A percentile compares a stretch with the other conserved stretches of the same genome.
Conservation (phyloP, 306 rosid genomes). For the Fagus sylvatica region DNA sequence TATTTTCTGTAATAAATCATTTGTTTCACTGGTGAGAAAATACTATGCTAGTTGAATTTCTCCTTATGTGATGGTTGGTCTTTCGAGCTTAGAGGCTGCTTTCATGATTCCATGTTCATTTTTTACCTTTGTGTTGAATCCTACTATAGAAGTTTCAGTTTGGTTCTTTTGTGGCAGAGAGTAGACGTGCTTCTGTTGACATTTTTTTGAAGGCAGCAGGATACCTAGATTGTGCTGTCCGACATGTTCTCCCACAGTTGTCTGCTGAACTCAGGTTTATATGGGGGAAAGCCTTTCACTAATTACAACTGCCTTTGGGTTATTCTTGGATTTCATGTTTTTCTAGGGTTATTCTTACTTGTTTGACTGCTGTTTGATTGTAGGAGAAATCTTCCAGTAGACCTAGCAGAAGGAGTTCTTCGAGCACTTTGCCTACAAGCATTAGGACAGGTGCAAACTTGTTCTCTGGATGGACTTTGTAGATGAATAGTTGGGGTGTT, state of each 20-base stretch:
- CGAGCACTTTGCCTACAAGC: constrained; percentile 94
- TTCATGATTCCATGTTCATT: not conserved
- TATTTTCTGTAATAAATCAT: not conserved
- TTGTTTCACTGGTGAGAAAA: not conserved
- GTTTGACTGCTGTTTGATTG: constrained; percentile 31
- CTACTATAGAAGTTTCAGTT: constrained; percentile 9
- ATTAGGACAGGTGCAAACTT: constrained; percentile 74
- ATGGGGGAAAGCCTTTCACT: constrained; percentile 16
- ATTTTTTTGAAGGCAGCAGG: constrained; percentile 91
- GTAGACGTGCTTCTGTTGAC: constrained; percentile 80
- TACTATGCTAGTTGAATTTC: not conserved
- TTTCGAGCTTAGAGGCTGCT: constrained; percentile 2
- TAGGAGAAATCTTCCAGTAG: constrained; percentile 94
- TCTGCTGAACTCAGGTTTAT: constrained; percentile 78
- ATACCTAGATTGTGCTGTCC: constrained; percentile 92
- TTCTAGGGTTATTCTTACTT: constrained; percentile 21
- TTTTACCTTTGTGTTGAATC: constrained; percentile 8
- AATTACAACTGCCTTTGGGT: constrained; percentile 4
- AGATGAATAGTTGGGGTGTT: not conserved
- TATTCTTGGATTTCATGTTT: constrained; percentile 18
- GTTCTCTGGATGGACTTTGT: constrained; percentile 16
- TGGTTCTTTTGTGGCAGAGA: constrained; percentile 58
- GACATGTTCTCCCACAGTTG: constrained; percentile 87
- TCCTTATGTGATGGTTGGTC: constrained; percentile 1
- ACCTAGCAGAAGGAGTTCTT: constrained; percentile 91